phyloP scores from a whole-genome alignment of 176 grass and related monocot genomes.

The Aechmea fasciata region DNA sequence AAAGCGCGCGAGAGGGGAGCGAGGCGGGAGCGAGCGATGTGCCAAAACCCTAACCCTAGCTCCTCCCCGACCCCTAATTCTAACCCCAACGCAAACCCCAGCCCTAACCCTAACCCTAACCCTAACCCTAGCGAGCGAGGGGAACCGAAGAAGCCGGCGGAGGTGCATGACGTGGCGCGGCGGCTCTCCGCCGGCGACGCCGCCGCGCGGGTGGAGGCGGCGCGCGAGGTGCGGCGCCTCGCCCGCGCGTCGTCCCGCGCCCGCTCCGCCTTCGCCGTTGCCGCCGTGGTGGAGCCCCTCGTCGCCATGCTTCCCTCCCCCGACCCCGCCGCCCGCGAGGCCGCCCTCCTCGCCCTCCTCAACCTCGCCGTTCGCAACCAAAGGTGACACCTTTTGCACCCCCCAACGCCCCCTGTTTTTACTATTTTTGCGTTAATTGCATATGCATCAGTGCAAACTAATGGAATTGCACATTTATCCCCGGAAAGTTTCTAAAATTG shows the following conservation, averaged over 20 bases:
- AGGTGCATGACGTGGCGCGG: constrained; percentile 14
- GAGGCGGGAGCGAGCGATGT: constrained; percentile 1
- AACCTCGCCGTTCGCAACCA: constrained; percentile 24
- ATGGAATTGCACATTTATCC: too few species aligned
- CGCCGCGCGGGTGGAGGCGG: constrained; percentile 11
- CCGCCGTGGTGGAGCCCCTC: constrained; percentile 22
- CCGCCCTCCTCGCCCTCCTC: constrained; percentile 21
- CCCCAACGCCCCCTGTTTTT: neutral
- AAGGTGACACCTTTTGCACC: neutral
- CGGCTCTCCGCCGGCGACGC: constrained; percentile 13
- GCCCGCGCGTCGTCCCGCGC: constrained; percentile 9
- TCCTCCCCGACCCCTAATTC: constrained; percentile 7
- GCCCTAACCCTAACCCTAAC: neutral
- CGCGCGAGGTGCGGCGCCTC: constrained; percentile 17
- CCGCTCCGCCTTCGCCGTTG: constrained; percentile 15
- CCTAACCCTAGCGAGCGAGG: neutral
- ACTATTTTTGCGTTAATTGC: neutral
- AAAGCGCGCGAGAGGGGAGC: neutral
- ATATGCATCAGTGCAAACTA: neutral
- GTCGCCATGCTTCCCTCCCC: constrained; percentile 15
- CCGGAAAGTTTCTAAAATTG: too few species aligned
- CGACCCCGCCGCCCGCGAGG: constrained; percentile 5
- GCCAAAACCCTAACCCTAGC: constrained; percentile 17
- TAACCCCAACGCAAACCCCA: constrained; percentile 1
- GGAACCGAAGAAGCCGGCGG: constrained; percentile 5